Evolutionary conservation across 495 filamentous ascomycete species (phyloP), one percentile per base, ranked within the genome.

Genomic region (Aspergillus haitiensis): DNA sequence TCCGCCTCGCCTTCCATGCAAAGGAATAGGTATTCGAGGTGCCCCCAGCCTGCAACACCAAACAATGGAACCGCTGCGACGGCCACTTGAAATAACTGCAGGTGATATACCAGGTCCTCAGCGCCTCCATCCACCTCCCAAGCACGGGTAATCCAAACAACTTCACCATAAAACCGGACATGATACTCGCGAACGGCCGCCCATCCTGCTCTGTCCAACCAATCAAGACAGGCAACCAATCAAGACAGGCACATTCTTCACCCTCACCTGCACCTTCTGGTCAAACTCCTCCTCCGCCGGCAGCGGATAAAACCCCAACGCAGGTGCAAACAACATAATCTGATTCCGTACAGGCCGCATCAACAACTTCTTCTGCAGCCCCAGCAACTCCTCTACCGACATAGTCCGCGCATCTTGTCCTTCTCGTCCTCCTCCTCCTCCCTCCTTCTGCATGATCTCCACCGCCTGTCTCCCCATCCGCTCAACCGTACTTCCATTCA

Each of bases 251-350:
- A 52, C 13, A 35, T 36, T 33, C 1, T 13, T 36, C 1, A 52
- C 49, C 12, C 12, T 18, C 31, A 36, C 49, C 49, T 0, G 9
- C 9, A 52, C n/a, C 31, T 33, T 33, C 10, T n/a, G 13, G 7
- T 52, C 49, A 15, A 52, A 52, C 13, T 52, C 49, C 7, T 36
- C 49, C 13, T 6, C 12, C 6, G 7, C 7, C 7, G 49, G 49
- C 5, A 52, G 13, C 27, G 49, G 49, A 36, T 34, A 52, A 11
- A 6, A 6, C 27, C 49, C 49, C 27, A 52, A 35, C 31, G 49
- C 49, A 8, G 49, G 49, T 7, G 49, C 49, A 36, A 52, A 52
- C 12, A 52, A 33, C 49, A 52, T 52, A 52, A 52, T 36, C 49
- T 52, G 49, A 12, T 27, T 27, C 31, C 49, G 2, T 5, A 52